These are phyloP conservation scores for Ilyonectria destructans DNA, from an alignment of 2,329 filamentous ascomycete genomes.

Conservation along the genomic window DNA sequence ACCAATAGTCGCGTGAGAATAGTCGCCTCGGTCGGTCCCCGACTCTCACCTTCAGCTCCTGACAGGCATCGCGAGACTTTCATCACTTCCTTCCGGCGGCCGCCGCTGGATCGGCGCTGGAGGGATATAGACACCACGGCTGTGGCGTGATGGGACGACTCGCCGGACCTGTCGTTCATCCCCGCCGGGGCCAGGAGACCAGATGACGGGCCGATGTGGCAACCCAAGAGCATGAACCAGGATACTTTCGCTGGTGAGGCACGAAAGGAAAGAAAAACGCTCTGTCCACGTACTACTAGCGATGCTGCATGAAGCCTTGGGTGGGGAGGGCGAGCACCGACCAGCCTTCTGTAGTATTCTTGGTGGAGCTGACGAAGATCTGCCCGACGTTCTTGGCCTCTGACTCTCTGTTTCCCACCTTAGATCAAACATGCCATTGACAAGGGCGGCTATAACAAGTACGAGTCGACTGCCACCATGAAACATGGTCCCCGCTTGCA, in stretches of 20 bases:
- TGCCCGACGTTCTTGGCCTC: constrained; percentile 24
- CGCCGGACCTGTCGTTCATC: constrained; percentile 22
- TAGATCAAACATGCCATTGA: constrained; percentile 33
- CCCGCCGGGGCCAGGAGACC: constrained; percentile 14
- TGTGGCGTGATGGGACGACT: constrained; percentile 11
- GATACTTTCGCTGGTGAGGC: constrained; percentile 20
- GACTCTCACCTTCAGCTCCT: constrained; percentile 9
- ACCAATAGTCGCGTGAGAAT: constrained; percentile 37
- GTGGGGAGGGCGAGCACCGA: constrained; percentile 7
- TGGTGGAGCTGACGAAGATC: constrained; percentile 27
- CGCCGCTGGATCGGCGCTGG: not conserved
- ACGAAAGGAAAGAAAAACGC: constrained; percentile 7
- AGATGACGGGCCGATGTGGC: constrained; percentile 27
- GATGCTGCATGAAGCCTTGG: constrained; percentile 12
- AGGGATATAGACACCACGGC: constrained; percentile 6
- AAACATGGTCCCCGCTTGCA: constrained; percentile 21
- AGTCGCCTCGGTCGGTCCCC: constrained; percentile 38
- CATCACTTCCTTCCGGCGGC: not conserved
- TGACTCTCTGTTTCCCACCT: constrained; percentile 22
- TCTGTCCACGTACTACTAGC: constrained; percentile 11
- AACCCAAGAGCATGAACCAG: constrained; percentile 31
- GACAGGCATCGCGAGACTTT: constrained; percentile 2
- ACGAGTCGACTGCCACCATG: constrained; percentile 32
- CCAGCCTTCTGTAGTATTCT: constrained; percentile 14
- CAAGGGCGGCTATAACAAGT: constrained; percentile 35